phyloP scores from a whole-genome alignment of 2,329 filamentous ascomycete species.

The Trichoderma sp. region DNA sequence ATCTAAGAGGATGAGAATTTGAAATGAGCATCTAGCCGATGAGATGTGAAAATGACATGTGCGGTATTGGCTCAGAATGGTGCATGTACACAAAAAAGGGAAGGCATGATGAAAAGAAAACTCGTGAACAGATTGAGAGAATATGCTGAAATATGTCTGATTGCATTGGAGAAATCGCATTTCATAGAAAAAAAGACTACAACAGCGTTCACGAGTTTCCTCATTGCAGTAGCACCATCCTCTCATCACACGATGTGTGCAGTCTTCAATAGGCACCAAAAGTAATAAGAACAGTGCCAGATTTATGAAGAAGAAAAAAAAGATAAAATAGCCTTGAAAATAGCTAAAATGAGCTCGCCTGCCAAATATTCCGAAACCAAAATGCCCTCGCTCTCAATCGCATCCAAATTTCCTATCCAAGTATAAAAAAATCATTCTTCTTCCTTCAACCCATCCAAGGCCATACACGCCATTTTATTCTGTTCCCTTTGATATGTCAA shows the following conservation, averaged over 20 bases:
- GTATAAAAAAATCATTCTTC: background rate
- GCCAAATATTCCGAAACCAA: constrained; percentile 2
- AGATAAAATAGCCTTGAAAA: background rate
- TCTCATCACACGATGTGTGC: background rate
- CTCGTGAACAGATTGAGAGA: background rate
- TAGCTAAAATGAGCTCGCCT: background rate
- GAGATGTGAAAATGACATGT: background rate
- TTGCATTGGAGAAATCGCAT: background rate
- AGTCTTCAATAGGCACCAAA: background rate
- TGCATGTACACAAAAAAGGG: no score
- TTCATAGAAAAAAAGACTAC: background rate
- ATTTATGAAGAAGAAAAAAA: no score
- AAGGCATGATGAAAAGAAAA: background rate
- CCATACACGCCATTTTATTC: background rate
- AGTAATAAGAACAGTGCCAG: background rate
- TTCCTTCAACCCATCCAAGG: background rate
- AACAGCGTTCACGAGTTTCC: background rate
- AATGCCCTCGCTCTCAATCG: background rate
- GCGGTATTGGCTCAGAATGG: background rate
- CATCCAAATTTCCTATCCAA: background rate
- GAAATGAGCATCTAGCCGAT: background rate
- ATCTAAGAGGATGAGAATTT: no score
- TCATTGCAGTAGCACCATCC: background rate
- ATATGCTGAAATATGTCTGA: background rate
- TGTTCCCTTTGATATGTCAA: background rate